Evolutionary conservation across 2,329 filamentous ascomycete genomes (phyloP).

Genomic region (Diplocarpon rosae): DNA sequence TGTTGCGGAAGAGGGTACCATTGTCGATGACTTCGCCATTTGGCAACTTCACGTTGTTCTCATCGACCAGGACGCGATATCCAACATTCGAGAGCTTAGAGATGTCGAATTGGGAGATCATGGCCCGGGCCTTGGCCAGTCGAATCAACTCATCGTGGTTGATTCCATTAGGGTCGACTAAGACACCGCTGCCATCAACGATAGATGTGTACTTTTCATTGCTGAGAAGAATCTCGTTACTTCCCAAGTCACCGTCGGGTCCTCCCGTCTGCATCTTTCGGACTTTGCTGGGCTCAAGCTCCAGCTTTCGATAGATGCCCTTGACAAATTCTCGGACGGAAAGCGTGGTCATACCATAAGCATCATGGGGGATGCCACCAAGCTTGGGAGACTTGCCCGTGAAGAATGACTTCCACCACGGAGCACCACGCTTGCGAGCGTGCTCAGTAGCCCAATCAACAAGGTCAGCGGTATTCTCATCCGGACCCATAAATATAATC

Average conservation of each 20-base stretch:
- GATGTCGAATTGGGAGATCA: slow-evolving; percentile 80
- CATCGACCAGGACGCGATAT: slow-evolving; percentile 86
- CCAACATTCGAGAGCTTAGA: slow-evolving; percentile 79
- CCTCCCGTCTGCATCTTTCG: slow-evolving; percentile 96
- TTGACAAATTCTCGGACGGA: slow-evolving; percentile 93
- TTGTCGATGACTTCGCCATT: slow-evolving; percentile 79
- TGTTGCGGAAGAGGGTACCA: slow-evolving; percentile 93
- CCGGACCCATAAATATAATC: slow-evolving; percentile 96
- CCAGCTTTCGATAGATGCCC: slow-evolving; percentile 92
- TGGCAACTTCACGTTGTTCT: slow-evolving; percentile 79
- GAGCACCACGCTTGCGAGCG: slow-evolving; percentile 73
- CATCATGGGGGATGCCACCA: slow-evolving; percentile 91
- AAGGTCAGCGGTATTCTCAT: slow-evolving; percentile 95
- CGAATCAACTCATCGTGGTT: slow-evolving; percentile 74
- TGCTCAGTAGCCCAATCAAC: slow-evolving; percentile 99
- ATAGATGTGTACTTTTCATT: slow-evolving; percentile 94
- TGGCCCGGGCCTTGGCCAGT: slow-evolving; percentile 74
- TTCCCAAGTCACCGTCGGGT: slow-evolving; percentile 90
- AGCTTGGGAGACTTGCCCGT: slow-evolving; percentile 95
- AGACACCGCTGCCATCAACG: slow-evolving; percentile 91
- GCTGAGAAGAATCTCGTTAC: slow-evolving; percentile 92
- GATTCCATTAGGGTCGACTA: slow-evolving; percentile 85
- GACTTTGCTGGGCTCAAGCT: slow-evolving; percentile 75
- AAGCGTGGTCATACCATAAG: slow-evolving; percentile 94
- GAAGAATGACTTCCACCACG: slow-evolving; percentile 99